These are phyloP conservation scores for Fusarium sp. DNA, from an alignment of 2,329 filamentous ascomycete species.

Conservation along the genomic window DNA sequence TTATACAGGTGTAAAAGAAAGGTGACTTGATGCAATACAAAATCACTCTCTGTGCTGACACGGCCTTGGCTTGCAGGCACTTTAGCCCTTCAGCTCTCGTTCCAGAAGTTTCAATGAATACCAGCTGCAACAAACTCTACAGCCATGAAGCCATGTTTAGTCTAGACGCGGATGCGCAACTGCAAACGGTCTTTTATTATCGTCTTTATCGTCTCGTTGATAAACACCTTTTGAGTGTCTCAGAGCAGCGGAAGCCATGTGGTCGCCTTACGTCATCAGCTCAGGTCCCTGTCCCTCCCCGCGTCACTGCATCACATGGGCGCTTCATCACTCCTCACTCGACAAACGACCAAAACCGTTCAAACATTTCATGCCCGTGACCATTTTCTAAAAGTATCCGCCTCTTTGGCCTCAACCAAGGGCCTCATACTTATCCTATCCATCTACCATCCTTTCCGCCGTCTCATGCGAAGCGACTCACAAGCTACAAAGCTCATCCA, in stretches of 20 bases:
- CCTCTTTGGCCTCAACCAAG: not conserved
- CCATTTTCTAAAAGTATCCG: not conserved
- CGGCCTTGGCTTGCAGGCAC: not conserved
- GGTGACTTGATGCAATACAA: not conserved
- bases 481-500: constrained; percentile 7
- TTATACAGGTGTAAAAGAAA: not conserved
- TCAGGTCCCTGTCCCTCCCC: constrained; percentile 11
- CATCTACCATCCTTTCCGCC: not conserved
- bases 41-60: not conserved
- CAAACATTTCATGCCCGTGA: constrained; percentile 34
- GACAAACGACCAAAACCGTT: constrained; percentile 1
- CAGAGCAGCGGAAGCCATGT: constrained; percentile 5
- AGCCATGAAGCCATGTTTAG: not conserved
- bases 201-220: not conserved
- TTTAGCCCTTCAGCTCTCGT: not conserved
- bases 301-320: constrained; percentile 41
- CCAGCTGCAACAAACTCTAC: not conserved
- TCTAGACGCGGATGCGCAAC: not conserved
- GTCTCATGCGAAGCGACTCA: constrained; percentile 21
- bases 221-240: not conserved
- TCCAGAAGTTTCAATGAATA: not conserved
- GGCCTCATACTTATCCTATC: not conserved
- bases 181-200: not conserved
- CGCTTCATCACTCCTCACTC: constrained; percentile 35
- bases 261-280: constrained; percentile 38